Evolutionary conservation across 1,284 basidiomycete species (phyloP).

Genomic region (Ganoderma lucidum): DNA sequence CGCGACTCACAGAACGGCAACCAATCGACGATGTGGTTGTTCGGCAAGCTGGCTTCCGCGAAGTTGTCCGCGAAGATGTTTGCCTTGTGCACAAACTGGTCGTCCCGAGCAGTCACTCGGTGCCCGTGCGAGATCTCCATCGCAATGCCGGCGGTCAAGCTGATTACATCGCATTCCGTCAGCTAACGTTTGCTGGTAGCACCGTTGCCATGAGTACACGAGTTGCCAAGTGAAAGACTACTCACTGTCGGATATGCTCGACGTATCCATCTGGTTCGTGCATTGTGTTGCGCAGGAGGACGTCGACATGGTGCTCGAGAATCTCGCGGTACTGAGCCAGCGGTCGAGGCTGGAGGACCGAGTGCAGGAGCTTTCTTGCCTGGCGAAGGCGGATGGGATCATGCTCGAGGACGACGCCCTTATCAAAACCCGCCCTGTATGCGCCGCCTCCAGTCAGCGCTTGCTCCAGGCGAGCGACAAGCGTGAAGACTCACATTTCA

Average conservation of each 20-base stretch:
- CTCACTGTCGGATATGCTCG: slow-evolving; percentile 24
- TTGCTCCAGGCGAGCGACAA: background rate
- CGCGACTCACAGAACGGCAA: slow-evolving; percentile 38
- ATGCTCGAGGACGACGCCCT: slow-evolving; percentile 27
- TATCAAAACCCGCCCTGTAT: slow-evolving; percentile 24
- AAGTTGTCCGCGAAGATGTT: slow-evolving; percentile 32
- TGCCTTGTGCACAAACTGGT: slow-evolving; percentile 35
- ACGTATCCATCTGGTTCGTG: slow-evolving; percentile 19
- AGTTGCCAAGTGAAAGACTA: background rate
- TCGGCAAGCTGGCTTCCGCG: slow-evolving; percentile 35
- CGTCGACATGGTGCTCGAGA: slow-evolving; percentile 17
- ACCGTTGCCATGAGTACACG: background rate
- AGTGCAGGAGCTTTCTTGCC: slow-evolving; percentile 23
- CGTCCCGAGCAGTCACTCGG: slow-evolving; percentile 25
- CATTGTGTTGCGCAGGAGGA: slow-evolving; percentile 19
- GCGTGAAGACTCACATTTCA: slow-evolving; percentile 18
- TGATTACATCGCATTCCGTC: background rate
- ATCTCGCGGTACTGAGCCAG: slow-evolving; percentile 13
- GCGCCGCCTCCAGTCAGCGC: background rate
- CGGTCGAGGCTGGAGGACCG: slow-evolving; percentile 19
- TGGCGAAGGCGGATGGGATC: slow-evolving; percentile 21
- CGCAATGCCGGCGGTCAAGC: slow-evolving; percentile 22
- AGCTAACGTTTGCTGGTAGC: background rate
- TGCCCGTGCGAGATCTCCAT: slow-evolving; percentile 31
- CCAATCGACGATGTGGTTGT: slow-evolving; percentile 40